Base-by-base conservation (phyloP, 139 green algal species). In the Zygnema cylindricum region DNA sequence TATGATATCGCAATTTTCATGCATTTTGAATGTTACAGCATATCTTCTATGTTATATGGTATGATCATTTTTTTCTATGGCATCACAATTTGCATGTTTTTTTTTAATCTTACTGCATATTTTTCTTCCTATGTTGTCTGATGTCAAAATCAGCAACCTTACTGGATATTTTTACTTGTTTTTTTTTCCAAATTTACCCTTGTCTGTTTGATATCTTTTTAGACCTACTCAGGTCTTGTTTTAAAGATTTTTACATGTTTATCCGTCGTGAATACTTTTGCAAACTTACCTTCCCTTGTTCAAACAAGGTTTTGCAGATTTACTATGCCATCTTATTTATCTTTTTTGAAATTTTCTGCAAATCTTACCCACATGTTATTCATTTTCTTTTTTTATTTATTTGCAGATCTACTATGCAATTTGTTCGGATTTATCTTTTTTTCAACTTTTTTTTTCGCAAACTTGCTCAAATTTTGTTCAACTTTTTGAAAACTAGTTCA, bases 381-480 rank as follows among this genome's bases (percentile, higher is more conserved):
- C 25, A 30, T 25, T 73, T 30, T 73, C 30, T 30, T 73, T 30
- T 73, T 73, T 73, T 30, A 35, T 73, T 30, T 73, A 25, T 73
- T 35, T 73, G 57, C 57, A 73, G 30, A 73, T 35, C 25, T 35
- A 25, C 25, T 30, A 25, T 30, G 25, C 57, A 73, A 73, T 73
- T 73, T 25, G 30, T 73, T 73, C 57, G 30, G 30, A 73, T 35
- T 35, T 30, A 30, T 73, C 57, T 73, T 25, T 73, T 73, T 30
- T 73, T 30, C 57, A 73, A 73, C 30, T 73, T 25, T 73, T 73
- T 73, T 73, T 73, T 73, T 73, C 25, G 57, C 30, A 25, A 25
- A 73, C 57, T 35, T 25, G 30, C 57, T 73, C 25, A 35, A 30
- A 73, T 73, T 73, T 30, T 73, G 57, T 25, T 73, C 30, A 25